Evolutionary conservation across 23 red algal genomes (phyloP).

Genomic region (Gracilariopsis chorda): DNA sequence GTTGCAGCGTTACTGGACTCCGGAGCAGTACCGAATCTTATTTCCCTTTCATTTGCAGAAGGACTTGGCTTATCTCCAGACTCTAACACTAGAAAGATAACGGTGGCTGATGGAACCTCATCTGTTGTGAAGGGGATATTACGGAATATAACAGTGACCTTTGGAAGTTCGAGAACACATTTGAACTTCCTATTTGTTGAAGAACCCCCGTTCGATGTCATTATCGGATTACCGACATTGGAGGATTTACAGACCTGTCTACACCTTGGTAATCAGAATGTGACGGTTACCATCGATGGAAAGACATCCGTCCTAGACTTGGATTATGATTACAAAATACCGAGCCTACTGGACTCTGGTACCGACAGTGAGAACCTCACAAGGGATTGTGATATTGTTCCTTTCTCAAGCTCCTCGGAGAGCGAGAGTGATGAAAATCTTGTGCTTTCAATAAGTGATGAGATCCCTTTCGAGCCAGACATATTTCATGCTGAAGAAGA

Average conservation of each 20-base stretch:
- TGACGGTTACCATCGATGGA: not conserved
- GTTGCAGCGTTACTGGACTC: not conserved
- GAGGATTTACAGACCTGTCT: not conserved
- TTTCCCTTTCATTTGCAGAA: not conserved
- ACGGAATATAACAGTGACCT: not conserved
- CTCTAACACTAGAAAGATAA: not conserved
- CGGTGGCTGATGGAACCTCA: not conserved
- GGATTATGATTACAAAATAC: too few relatives aligned
- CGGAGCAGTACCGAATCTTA: not conserved
- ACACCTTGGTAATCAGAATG: not conserved
- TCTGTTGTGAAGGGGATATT: not conserved
- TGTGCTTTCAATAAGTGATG: too few relatives aligned
- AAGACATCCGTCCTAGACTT: too few relatives aligned
- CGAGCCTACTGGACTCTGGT: too few relatives aligned
- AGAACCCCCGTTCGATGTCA: slow-evolving; percentile 4
- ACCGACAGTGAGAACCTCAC: too few relatives aligned
- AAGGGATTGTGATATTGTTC: too few relatives aligned
- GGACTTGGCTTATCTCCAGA: not conserved
- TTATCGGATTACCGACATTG: not conserved
- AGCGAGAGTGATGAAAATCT: too few relatives aligned
- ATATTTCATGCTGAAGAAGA: too few relatives aligned
- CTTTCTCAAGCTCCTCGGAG: too few relatives aligned
- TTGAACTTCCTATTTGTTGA: not conserved
- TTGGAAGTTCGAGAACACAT: not conserved
- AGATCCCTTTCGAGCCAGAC: too few relatives aligned